Evolutionary conservation across 257 asterid species (phyloP).

Genomic region (Solanum pennellii): DNA sequence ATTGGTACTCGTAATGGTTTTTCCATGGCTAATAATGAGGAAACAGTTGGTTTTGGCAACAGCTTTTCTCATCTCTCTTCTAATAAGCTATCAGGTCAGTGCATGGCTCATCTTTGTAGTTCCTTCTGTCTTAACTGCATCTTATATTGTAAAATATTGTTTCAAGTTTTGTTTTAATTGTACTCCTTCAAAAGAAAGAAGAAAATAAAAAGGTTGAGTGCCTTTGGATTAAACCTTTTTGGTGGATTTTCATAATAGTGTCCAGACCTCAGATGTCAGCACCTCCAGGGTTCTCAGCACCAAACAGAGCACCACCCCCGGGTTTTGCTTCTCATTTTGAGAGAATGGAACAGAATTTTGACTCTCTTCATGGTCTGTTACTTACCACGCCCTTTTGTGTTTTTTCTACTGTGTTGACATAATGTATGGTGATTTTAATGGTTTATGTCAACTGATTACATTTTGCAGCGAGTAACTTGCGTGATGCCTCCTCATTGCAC

Average conservation of each 20-base stretch:
- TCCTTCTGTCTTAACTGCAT: not conserved
- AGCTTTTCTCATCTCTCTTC: slow-evolving; percentile 33
- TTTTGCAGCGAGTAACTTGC: slow-evolving; percentile 52
- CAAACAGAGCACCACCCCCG: slow-evolving; percentile 78
- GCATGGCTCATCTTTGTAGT: not conserved
- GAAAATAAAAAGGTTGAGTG: not conserved
- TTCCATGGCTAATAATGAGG: slow-evolving; percentile 34
- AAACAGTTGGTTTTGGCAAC: slow-evolving; percentile 33
- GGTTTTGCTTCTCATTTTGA: slow-evolving; percentile 64
- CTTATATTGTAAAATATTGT: not conserved
- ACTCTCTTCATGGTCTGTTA: slow-evolving; percentile 42
- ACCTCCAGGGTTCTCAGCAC: slow-evolving; percentile 85
- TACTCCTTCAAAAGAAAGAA: not conserved
- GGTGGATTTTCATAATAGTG: slow-evolving; percentile 31
- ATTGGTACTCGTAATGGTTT: slow-evolving; percentile 33
- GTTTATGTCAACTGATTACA: not conserved
- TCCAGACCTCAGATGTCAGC: slow-evolving; percentile 78
- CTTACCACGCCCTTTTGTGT: not conserved
- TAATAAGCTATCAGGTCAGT: slow-evolving; percentile 56
- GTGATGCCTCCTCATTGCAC: slow-evolving; percentile 35
- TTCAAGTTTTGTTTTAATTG: not conserved
- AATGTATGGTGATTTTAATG: not conserved
- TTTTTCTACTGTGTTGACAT: not conserved
- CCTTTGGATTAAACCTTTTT: not conserved
- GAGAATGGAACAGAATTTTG: slow-evolving; percentile 47